These are phyloP conservation scores for Evansstolkia leycettana DNA, from an alignment of 495 filamentous ascomycete genomes.

Conservation along the genomic window DNA sequence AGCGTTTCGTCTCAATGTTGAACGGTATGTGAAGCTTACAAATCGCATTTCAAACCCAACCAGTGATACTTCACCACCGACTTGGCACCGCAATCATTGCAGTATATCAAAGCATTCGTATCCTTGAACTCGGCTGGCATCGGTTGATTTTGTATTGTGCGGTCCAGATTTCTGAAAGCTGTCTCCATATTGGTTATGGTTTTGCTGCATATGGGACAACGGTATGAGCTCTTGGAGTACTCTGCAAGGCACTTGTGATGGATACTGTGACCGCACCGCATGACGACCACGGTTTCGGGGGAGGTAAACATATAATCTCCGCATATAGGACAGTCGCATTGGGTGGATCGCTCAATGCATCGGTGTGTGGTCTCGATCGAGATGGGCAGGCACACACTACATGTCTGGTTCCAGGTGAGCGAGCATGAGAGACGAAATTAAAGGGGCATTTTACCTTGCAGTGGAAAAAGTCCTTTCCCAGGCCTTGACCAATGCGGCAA, in stretches of 20 bases:
- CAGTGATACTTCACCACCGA: constrained; percentile 83
- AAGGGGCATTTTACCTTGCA: constrained; percentile 60
- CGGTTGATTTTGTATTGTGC: constrained; percentile 74
- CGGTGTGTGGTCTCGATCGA: constrained; percentile 68
- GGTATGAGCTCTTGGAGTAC: constrained; percentile 78
- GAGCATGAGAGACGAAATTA: no score
- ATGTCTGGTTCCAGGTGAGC: constrained; percentile 43
- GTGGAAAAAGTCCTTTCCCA: constrained; percentile 95
- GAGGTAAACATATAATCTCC: constrained; percentile 98
- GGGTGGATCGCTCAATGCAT: constrained; percentile 87
- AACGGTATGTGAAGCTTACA: constrained; percentile 27
- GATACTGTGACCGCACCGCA: constrained; percentile 94
- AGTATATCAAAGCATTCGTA: constrained; percentile 70
- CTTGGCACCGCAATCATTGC: constrained; percentile 89
- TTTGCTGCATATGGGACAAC: constrained; percentile 88
- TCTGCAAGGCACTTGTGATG: constrained; percentile 76
- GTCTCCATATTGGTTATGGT: constrained; percentile 95
- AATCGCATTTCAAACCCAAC: constrained; percentile 80
- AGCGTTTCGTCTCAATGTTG: constrained; percentile 3
- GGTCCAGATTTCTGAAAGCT: constrained; percentile 80
- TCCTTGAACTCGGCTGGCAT: constrained; percentile 79
- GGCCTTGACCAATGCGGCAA: constrained; percentile 77
- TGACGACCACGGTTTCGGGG: constrained; percentile 74
- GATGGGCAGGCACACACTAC: constrained; percentile 83
- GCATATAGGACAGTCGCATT: constrained; percentile 98